Evolutionary conservation across 2,329 filamentous ascomycete species (phyloP).

Genomic region (Aspergillus eucalypticola): DNA sequence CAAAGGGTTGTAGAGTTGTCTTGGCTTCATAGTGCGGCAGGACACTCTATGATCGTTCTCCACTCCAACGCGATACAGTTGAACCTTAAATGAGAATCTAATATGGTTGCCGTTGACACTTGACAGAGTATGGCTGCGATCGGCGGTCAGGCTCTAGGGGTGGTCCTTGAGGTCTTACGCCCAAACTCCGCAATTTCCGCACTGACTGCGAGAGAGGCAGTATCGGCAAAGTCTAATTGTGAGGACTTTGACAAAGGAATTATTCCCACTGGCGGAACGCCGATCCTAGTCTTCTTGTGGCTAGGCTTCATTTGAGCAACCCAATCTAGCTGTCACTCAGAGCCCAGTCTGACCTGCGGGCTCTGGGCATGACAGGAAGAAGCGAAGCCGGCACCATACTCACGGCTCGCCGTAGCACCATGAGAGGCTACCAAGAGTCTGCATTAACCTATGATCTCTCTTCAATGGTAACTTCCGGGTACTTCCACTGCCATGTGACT

Average conservation of each 20-base stretch:
- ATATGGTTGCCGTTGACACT: constrained; percentile 4
- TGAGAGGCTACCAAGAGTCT: not conserved
- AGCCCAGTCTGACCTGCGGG: constrained; percentile 1
- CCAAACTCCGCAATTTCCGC: constrained; percentile 10
- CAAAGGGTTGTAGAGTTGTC: not conserved
- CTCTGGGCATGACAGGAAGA: constrained; percentile 1
- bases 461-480: not conserved
- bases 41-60: constrained; percentile 1
- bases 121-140: constrained; percentile 8
- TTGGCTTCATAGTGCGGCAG: not conserved
- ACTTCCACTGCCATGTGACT: constrained; percentile 6
- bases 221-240: constrained; percentile 7
- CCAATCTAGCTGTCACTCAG: constrained; percentile 6
- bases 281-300: constrained; percentile 2
- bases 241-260: constrained; percentile 12
- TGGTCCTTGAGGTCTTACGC: constrained; percentile 6
- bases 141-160: constrained; percentile 13
- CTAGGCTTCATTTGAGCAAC: not conserved
- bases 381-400: not conserved
- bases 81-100: constrained; percentile 1
- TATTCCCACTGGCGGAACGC: constrained; percentile 19
- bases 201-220: constrained; percentile 1
- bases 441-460: constrained; percentile 1
- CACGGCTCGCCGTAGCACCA: not conserved
- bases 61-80: constrained; percentile 5